Base-by-base conservation (phyloP, 23 red algal species). In the Gracilaria domingensis region DNA sequence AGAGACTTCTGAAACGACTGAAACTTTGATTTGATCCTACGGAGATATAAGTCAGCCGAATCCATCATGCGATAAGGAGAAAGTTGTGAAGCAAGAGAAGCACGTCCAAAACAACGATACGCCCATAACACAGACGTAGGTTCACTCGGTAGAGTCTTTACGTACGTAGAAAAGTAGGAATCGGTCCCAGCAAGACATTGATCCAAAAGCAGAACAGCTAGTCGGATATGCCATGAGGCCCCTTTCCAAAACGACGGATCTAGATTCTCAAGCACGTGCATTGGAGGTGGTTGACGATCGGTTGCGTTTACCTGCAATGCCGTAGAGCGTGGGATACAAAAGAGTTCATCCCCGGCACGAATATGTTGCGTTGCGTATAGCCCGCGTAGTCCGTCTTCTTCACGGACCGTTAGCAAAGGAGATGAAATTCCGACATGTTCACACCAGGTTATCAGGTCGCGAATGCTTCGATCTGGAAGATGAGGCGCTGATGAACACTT, bases 41-140 rank as follows among this genome's bases (percentile, higher is more conserved):
- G 36, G 73, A 38, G 38, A 57, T 90, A 90, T 17, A 57, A 32
- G 39, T 71, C 56, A 48, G 87, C 76, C 30, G 71, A 35, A 17
- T 37, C 30, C 42, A 23, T 34, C 76, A 90, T 81, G 28, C 55
- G 74, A 65, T 90, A 90, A 24, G 54, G 53, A 36, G 48, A 53
- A 25, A 90, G 76, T 45, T 66, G 74, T 23, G 71, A 35, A 25
- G 17, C 32, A 51, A 90, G 44, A 29, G 55, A 23, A 12, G 71
- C 33, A 33, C 74, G 54, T 48, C 74, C 87, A 71, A 54, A 50
- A 13, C 26, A 38, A 36, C 79, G 51, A 51, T 69, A 80, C 29
- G 87, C 87, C 87, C 87, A 90, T 23, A 90, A 80, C 29, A 58
- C 87, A 37, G 51, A 80, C 7, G 35, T 60, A 12, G 87, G 87